These are phyloP conservation scores for Trametes elegans DNA, from an alignment of 768 basidiomycete species.

Conservation along the genomic window DNA sequence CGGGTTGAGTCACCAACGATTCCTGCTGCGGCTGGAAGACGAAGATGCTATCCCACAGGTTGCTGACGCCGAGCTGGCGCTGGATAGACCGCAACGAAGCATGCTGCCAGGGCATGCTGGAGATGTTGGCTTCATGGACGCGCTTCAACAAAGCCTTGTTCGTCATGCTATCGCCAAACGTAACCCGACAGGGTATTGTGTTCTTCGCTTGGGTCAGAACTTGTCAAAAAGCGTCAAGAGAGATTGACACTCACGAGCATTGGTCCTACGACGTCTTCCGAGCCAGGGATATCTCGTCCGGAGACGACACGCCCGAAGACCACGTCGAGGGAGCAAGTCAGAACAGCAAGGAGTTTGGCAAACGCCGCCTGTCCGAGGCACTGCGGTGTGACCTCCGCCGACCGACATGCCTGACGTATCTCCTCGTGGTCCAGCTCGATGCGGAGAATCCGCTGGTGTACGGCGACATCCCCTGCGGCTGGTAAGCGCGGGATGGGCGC, in stretches of 20 bases:
- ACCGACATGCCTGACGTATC: slow-evolving; percentile 5
- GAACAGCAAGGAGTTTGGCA: slow-evolving; percentile 27
- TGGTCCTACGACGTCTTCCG: slow-evolving; percentile 46
- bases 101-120: slow-evolving; percentile 44
- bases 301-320: slow-evolving; percentile 49
- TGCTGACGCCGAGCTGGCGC: slow-evolving; percentile 28
- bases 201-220: slow-evolving; percentile 32
- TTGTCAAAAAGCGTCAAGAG: neutral
- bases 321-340: slow-evolving; percentile 32
- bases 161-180: slow-evolving; percentile 22
- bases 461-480: neutral
- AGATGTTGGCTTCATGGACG: slow-evolving; percentile 39
- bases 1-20: neutral
- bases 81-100: slow-evolving; percentile 44
- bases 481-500: slow-evolving; percentile 1
- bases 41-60: slow-evolving; percentile 44
- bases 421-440: neutral
- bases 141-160: slow-evolving; percentile 36
- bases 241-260: slow-evolving; percentile 37
- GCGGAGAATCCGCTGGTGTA: neutral
- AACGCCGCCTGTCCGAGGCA: slow-evolving; percentile 36
- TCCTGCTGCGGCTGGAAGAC: slow-evolving; percentile 38
- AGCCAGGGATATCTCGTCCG: slow-evolving; percentile 39
- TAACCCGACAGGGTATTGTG: slow-evolving; percentile 44
- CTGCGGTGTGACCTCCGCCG: slow-evolving; percentile 33